phyloP scores from a whole-genome alignment of 441 rosid species.

The Hypseocharis bilobata region DNA sequence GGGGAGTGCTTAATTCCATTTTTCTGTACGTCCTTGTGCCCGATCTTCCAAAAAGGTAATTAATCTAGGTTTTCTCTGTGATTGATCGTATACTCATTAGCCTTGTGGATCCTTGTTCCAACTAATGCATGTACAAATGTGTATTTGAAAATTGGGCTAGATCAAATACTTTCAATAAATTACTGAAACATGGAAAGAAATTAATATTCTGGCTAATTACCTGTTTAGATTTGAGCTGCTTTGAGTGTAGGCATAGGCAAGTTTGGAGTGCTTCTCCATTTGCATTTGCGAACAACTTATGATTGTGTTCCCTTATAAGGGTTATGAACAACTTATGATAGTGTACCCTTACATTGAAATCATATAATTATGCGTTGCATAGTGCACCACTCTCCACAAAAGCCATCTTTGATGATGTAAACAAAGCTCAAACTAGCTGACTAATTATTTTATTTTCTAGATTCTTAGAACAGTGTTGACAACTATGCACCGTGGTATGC shows the following conservation, averaged over 20 bases:
- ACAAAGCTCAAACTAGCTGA: not conserved
- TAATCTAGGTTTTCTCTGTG: not conserved
- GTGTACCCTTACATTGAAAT: no score
- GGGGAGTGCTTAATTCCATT: constrained; percentile 40
- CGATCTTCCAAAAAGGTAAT: constrained; percentile 81
- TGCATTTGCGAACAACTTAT: no score
- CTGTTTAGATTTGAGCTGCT: no score
- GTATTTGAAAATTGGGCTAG: no score
- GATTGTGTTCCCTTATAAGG: no score
- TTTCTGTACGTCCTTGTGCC: constrained; percentile 63
- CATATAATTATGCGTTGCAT: not conserved
- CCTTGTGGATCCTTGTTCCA: not conserved
- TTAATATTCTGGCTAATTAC: no score
- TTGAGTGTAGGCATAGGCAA: no score
- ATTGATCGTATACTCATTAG: not conserved
- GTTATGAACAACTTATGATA: no score
- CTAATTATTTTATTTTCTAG: not conserved
- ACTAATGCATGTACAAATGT: not conserved
- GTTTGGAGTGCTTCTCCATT: no score
- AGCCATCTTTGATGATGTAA: not conserved
- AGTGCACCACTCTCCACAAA: not conserved
- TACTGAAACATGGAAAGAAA: no score
- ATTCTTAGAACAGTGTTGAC: not conserved
- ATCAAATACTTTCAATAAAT: no score
- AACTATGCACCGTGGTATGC: not conserved